Conservation (phyloP, 164 flowering plant genomes). For the Piper betle region DNA sequence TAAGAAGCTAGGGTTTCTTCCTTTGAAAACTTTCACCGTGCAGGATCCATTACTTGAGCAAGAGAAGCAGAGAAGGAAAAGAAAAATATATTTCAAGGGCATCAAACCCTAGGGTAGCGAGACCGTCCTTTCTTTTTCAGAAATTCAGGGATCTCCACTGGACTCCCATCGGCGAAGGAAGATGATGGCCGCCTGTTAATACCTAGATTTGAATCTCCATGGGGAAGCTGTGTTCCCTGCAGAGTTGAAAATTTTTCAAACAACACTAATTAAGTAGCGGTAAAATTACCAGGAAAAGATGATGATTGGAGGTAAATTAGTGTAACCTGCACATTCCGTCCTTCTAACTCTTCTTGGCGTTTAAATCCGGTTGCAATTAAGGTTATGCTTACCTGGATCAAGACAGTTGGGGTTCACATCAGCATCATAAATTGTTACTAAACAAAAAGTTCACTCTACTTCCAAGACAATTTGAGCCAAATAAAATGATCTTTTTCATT, state of each 20-base stretch:
- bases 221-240: conserved; percentile 37
- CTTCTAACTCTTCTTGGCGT: conserved; percentile 80
- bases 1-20: too few relatives aligned
- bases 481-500: too few relatives aligned
- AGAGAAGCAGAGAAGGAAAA: neutral
- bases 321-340: conserved; percentile 50
- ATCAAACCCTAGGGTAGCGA: conserved; percentile 66
- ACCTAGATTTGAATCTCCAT: conserved; percentile 38
- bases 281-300: neutral
- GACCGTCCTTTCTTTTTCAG: conserved; percentile 88
- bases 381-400: conserved; percentile 64
- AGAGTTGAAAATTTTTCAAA: neutral
- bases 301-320: neutral
- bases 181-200: conserved; percentile 43
- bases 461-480: neutral
- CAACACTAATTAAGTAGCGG: neutral
- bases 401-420: neutral
- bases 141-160: conserved; percentile 91
- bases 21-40: neutral
- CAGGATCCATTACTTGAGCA: neutral
- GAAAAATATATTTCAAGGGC: conserved; percentile 7
- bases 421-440: neutral
- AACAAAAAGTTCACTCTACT: neutral
- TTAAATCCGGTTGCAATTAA: conserved; percentile 90
- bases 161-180: conserved; percentile 38